Conservation (phyloP, 768 basidiomycete species). For the Lentinula raphanica region DNA sequence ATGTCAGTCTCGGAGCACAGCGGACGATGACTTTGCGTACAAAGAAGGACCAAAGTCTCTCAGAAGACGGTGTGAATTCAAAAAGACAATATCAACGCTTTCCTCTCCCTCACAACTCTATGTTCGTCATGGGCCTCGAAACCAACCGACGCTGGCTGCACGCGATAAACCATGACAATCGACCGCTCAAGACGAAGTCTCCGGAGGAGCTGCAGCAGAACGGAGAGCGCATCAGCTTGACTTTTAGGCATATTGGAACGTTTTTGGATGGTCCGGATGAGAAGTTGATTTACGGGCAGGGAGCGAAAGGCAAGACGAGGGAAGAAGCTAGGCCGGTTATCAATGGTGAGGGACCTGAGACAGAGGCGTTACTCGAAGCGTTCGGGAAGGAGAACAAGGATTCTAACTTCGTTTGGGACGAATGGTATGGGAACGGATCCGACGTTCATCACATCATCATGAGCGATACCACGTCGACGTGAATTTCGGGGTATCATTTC, state of each 20-base stretch:
- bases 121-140: constrained; percentile 72
- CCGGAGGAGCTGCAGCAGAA: constrained; percentile 45
- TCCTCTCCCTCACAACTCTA: constrained; percentile 73
- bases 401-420: constrained; percentile 68
- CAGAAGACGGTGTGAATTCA: neutral
- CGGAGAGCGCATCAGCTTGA: constrained; percentile 75
- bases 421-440: constrained; percentile 58
- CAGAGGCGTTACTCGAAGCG: constrained; percentile 43
- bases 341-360: constrained; percentile 27
- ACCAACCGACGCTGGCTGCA: constrained; percentile 77
- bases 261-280: constrained; percentile 36
- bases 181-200: constrained; percentile 48
- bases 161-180: constrained; percentile 72
- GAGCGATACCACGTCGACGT: too few species aligned
- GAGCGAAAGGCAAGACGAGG: constrained; percentile 57
- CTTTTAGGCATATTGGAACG: constrained; percentile 75
- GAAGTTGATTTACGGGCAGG: constrained; percentile 64
- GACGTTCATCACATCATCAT: constrained; percentile 37
- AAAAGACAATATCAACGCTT: constrained; percentile 47
- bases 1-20: constrained; percentile 76
- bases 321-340: constrained; percentile 52
- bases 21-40: constrained; percentile 69
- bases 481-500: too few species aligned
- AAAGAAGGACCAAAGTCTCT: constrained; percentile 44
- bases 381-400: constrained; percentile 75